Evolutionary conservation across 768 basidiomycete genomes (phyloP).

Genomic region (Amanita molliuscula): DNA sequence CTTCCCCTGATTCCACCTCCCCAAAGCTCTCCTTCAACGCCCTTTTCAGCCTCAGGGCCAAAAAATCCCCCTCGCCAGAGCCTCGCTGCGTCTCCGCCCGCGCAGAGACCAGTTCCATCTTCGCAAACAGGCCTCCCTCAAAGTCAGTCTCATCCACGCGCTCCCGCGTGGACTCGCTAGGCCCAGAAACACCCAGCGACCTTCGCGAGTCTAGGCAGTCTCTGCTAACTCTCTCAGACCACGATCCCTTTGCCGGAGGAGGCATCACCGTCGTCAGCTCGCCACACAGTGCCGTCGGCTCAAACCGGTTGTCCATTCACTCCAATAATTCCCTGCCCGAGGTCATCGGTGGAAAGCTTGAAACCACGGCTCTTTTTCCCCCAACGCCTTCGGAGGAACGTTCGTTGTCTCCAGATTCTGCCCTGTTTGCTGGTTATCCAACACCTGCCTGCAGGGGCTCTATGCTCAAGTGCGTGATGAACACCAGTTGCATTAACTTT

Average conservation of each 20-base stretch:
- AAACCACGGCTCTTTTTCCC: slow-evolving; percentile 26
- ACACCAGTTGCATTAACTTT: no score
- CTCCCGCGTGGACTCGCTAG: slow-evolving; percentile 43
- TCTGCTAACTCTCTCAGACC: slow-evolving; percentile 50
- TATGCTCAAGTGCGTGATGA: slow-evolving; percentile 11
- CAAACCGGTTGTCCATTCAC: slow-evolving; percentile 40
- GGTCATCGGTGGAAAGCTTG: slow-evolving; percentile 22
- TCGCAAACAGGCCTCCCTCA: slow-evolving; percentile 31
- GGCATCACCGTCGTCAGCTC: slow-evolving; percentile 25
- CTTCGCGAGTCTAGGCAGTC: slow-evolving; percentile 34
- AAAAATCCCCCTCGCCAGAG: slow-evolving; percentile 43
- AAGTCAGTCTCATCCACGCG: slow-evolving; percentile 50
- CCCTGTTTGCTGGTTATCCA: slow-evolving; percentile 7
- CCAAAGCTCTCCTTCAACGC: slow-evolving; percentile 32
- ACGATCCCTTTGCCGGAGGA: slow-evolving; percentile 53
- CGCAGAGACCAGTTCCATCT: slow-evolving; percentile 11
- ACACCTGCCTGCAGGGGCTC: slow-evolving; percentile 3
- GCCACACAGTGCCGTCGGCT: slow-evolving; percentile 30
- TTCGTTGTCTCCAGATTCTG: slow-evolving; percentile 19
- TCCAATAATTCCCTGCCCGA: slow-evolving; percentile 41
- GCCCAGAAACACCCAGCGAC: slow-evolving; percentile 47
- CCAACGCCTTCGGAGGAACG: slow-evolving; percentile 40
- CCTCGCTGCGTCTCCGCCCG: slow-evolving; percentile 37
- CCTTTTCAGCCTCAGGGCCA: slow-evolving; percentile 54
- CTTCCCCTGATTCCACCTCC: slow-evolving; percentile 7